These are phyloP conservation scores for Talaromyces sp. DNA, from an alignment of 2,329 filamentous ascomycete genomes.

Conservation along the genomic window DNA sequence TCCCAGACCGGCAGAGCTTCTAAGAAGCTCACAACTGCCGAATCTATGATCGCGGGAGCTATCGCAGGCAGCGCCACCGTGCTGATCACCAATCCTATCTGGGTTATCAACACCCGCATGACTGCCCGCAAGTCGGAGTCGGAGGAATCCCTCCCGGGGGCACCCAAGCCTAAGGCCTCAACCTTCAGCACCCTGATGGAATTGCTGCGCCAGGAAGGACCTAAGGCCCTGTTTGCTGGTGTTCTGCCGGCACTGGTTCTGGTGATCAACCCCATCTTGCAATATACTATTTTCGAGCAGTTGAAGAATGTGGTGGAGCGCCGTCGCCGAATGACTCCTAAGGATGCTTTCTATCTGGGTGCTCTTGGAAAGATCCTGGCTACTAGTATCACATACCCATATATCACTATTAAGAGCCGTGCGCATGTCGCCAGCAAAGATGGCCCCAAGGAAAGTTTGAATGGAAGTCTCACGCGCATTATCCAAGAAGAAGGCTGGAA, in stretches of 20 bases:
- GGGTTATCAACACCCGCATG: conserved; percentile 98
- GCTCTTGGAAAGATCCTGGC: conserved; percentile 93
- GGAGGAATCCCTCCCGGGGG: conserved; percentile 44
- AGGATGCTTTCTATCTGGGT: conserved; percentile 85
- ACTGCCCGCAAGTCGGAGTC: conserved; percentile 76
- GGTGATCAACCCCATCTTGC: conserved; percentile 96
- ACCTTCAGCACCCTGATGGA: conserved; percentile 81
- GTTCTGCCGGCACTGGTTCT: conserved; percentile 90
- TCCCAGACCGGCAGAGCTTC: conserved; percentile 70
- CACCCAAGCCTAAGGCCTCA: conserved; percentile 59
- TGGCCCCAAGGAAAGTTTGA: conserved; percentile 78
- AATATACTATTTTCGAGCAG: conserved; percentile 99
- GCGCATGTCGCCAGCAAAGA: conserved; percentile 87
- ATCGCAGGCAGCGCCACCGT: conserved; percentile 93
- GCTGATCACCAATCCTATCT: conserved; percentile 96
- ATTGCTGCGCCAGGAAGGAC: conserved; percentile 81
- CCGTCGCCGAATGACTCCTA: conserved; percentile 74
- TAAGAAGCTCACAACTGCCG: conserved; percentile 83
- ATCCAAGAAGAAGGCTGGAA: conserved; percentile 86
- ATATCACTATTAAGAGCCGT: conserved; percentile 97
- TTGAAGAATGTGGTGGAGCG: conserved; percentile 89
- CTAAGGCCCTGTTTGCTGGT: conserved; percentile 82
- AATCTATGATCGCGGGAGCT: conserved; percentile 94
- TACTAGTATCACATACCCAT: conserved; percentile 92
- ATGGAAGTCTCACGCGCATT: conserved; percentile 75